Percentiles rank a stretch among this genome's conserved stretches.
phyloP scores from a whole-genome alignment of 305 asterid species.

The Solanum hybrid region DNA sequence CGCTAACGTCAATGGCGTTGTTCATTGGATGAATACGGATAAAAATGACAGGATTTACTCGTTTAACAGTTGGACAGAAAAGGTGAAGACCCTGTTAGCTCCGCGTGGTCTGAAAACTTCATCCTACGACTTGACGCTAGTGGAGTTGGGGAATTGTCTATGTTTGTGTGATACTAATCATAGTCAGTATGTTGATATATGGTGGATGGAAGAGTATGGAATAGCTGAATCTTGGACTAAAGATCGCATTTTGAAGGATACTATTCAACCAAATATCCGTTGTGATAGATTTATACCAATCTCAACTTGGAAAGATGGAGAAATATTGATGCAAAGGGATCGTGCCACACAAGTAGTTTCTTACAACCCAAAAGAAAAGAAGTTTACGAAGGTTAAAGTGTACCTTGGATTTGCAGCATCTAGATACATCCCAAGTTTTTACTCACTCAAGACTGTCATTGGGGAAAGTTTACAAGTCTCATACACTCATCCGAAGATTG shows the following conservation, averaged over 20 bases:
- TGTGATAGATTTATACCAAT: neutral
- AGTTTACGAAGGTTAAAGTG: neutral
- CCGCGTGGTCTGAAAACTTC: neutral
- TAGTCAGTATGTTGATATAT: neutral
- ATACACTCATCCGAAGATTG: neutral
- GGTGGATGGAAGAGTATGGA: neutral
- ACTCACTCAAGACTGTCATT: neutral
- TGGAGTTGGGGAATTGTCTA: neutral
- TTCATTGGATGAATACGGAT: neutral
- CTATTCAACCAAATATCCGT: neutral
- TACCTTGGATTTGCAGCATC: neutral
- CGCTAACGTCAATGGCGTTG: neutral
- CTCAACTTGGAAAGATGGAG: neutral
- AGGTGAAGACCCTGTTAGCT: neutral
- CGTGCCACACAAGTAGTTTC: neutral
- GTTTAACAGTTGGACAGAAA: neutral
- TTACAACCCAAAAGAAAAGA: neutral
- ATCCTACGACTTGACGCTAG: neutral
- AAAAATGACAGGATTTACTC: neutral
- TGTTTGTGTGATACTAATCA: neutral
- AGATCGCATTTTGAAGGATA: neutral
- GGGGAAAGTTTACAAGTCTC: neutral
- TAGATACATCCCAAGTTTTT: neutral
- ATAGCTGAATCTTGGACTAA: neutral
- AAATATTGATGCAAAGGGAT: neutral